Evolutionary conservation across 2,329 filamentous ascomycete genomes (phyloP), one percentile per base, ranked within the genome.

Genomic region (Curvularia eragrostidis): DNA sequence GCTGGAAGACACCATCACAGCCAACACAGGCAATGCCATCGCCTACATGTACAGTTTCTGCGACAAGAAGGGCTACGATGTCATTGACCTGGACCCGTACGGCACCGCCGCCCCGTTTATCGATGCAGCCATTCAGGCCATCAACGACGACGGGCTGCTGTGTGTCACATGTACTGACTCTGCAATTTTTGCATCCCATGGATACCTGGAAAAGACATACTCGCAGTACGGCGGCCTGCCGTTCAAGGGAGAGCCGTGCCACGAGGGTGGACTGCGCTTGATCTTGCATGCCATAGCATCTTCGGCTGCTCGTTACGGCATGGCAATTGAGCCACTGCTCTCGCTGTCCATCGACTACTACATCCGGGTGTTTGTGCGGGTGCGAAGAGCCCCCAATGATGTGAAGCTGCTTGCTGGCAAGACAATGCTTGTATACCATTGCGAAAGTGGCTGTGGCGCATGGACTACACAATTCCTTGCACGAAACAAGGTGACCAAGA

Each of bases 301-400:
- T 0, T 85, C 91, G 0, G 95, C 92, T 3, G 91, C 89, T 15
- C 89, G 89, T 61, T 96, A 99, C 67, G 94, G 95, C 1, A 81
- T 97, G 41, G 84, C 91, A 0, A 92, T 98, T 57, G 93, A 98
- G 76, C 95, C 95, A 0, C 84, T 97, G 3, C 84, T 99, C 10
- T 97, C 92, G 5, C 84, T 99, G 1, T 97, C 92, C 2, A 97
- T 98, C 61, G 95, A 99, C 77, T 99, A 96, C 76, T 99, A 99
- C 74, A 88, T 89, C 19, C 87, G 96, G 44, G 84, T 97, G 2
- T 99, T 98, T 73, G 89, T 99, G 44, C 87, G 89, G 19, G 85
- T 99, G 34, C 84, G 86, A 59, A 91, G 87, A 65, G 92, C 91
- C 3, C 91, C 93, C 0, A 89, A 89, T 3, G 89, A 92, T 53